Evolutionary conservation across 2,329 filamentous ascomycete species (phyloP), one percentile per base, ranked within the genome.

Genomic region (Fusarium neocosmosporiellum): DNA sequence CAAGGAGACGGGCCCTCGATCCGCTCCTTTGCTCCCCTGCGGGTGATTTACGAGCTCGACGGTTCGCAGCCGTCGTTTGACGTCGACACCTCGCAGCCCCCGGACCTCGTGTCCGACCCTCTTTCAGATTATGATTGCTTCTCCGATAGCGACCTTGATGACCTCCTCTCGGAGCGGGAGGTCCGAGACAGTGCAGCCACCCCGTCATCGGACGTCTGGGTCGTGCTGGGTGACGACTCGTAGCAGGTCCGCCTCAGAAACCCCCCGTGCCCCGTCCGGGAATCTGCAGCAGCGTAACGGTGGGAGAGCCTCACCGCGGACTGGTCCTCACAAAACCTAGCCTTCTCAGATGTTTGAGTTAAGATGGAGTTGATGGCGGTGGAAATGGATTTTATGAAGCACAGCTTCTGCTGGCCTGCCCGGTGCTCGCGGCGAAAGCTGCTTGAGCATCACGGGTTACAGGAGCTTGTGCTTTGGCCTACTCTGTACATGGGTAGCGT

Each of bases 171-270:
- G 0, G 79, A 83, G 76, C 73, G 72, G 57, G 79, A 81, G 74
- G 72, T 80, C 57, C 67, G 71, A 58, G 78, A 81, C 53, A 64
- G 74, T 71, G 74, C 76, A 69, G 74, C 76, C 60, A 66, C 75
- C 53, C 72, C 77, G 37, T 75, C 74, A 60, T 75, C 79, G 27
- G 83, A 81, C 46, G 76, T 81, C 69, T 86, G 84, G 84, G 80
- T 85, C 37, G 79, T 86, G 78, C 78, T 86, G 74, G 82, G 81
- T 77, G 83, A 85, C 81, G 84, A 81, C 83, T 84, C 80, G 82
- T 83, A 86, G 79, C 83, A 85, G 78, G 82, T 84, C 82, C 82
- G 81, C 79, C 73, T 59, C 63, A 67, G 71, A 71, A 77, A 77
- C 77, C 77, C 79, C 77, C 76, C 73, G 75, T 72, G 67, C 63